phyloP scores from a whole-genome alignment of 2,329 filamentous ascomycete genomes.

The Sarocladium strictum region DNA sequence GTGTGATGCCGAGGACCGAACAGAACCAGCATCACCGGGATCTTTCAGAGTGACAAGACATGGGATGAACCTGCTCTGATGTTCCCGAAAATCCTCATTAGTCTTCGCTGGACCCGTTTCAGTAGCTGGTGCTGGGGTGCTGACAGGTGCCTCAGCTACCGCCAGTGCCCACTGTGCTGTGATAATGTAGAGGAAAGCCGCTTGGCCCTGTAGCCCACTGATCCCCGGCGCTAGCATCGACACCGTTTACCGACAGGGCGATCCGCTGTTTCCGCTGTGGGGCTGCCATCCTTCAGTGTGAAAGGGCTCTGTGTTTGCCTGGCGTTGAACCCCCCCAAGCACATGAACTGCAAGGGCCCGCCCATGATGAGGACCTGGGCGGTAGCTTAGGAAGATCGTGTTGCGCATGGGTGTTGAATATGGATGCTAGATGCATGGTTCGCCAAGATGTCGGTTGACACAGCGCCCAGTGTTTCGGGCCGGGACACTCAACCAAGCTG shows the following conservation, averaged over 20 bases:
- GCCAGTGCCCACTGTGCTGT: slow-evolving; percentile 1
- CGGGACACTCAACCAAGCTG: too few species aligned
- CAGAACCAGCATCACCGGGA: not conserved
- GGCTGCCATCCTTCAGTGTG: not conserved
- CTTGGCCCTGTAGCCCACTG: not conserved
- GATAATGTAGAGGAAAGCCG: not conserved
- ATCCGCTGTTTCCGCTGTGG: not conserved
- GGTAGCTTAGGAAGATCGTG: too few species aligned
- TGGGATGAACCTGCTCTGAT: not conserved
- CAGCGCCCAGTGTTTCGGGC: too few species aligned
- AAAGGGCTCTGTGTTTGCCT: too few species aligned
- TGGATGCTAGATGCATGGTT: too few species aligned
- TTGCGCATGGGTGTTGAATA: too few species aligned
- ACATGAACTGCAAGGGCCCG: too few species aligned
- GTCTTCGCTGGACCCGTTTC: not conserved
- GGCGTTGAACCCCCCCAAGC: too few species aligned
- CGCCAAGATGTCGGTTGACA: too few species aligned
- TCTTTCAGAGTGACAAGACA: not conserved
- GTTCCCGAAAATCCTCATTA: not conserved
- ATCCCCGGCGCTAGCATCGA: slow-evolving; percentile 9
- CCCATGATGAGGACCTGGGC: not conserved
- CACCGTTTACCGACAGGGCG: not conserved
- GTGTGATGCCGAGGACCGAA: slow-evolving; percentile 4
- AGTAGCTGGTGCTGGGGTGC: not conserved
- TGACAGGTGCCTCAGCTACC: not conserved